phyloP scores from a whole-genome alignment of 768 basidiomycete species.

The Amanita subjunquillea region DNA sequence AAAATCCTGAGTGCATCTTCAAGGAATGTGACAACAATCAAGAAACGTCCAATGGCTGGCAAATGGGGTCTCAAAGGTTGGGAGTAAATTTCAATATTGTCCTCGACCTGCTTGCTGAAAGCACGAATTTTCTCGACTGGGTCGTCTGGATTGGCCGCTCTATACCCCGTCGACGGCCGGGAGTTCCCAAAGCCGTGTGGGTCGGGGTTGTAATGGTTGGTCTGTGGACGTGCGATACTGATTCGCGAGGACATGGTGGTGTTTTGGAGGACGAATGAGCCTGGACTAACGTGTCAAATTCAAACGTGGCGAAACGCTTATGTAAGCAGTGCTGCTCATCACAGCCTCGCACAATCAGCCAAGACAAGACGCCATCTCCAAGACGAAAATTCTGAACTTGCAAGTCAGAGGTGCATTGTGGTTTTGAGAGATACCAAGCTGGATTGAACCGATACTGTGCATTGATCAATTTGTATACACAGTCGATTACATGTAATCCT shows the following conservation, averaged over 20 bases:
- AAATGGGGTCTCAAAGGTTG: constrained; percentile 91
- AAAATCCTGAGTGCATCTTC: constrained; percentile 93
- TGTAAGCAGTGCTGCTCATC: neutral
- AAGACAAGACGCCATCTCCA: neutral
- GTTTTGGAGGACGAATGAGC: constrained; percentile 13
- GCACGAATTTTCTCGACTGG: constrained; percentile 70
- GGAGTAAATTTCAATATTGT: constrained; percentile 84
- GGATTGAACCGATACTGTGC: too few relatives aligned
- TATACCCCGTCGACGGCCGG: constrained; percentile 59
- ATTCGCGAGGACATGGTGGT: constrained; percentile 72
- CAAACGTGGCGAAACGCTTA: constrained; percentile 32
- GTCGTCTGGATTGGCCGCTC: constrained; percentile 73
- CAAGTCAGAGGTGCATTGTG: too few relatives aligned
- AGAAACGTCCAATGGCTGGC: constrained; percentile 89
- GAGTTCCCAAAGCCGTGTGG: constrained; percentile 77
- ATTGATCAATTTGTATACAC: too few relatives aligned
- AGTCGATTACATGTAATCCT: too few relatives aligned
- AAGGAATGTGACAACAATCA: constrained; percentile 96
- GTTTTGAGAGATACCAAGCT: too few relatives aligned
- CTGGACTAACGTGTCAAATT: constrained; percentile 30
- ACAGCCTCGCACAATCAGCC: neutral
- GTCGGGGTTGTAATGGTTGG: constrained; percentile 51
- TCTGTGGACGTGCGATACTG: constrained; percentile 65
- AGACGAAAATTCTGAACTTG: too few relatives aligned
- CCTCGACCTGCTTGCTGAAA: constrained; percentile 73